Percentiles rank a stretch among this genome's conserved stretches.
These are phyloP conservation scores for Ustilago esculenta DNA, from an alignment of 1,284 basidiomycete genomes.

Conservation along the genomic window DNA sequence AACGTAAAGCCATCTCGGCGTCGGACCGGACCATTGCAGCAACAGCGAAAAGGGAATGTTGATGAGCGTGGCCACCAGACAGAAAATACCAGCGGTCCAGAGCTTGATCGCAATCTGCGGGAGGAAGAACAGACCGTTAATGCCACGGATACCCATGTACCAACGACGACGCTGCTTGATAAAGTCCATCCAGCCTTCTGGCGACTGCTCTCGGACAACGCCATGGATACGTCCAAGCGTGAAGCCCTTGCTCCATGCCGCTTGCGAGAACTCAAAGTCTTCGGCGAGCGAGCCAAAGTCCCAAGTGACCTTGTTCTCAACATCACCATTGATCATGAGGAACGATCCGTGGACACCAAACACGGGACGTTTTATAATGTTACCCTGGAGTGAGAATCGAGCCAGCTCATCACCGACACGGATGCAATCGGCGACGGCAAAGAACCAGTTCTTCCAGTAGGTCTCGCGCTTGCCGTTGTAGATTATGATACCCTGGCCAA, in stretches of 20 bases:
- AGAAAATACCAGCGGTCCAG: slow-evolving; percentile 69
- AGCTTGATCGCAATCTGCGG: slow-evolving; percentile 69
- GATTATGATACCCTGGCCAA: slow-evolving; percentile 69
- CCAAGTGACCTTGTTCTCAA: slow-evolving; percentile 69
- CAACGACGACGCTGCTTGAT: slow-evolving; percentile 69
- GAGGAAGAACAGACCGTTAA: slow-evolving; percentile 67
- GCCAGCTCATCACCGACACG: slow-evolving; percentile 69
- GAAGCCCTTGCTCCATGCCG: slow-evolving; percentile 68
- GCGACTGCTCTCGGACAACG: slow-evolving; percentile 68
- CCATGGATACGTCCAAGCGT: slow-evolving; percentile 68
- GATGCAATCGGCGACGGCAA: slow-evolving; percentile 69
- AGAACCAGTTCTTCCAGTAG: slow-evolving; percentile 69
- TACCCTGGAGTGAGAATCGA: slow-evolving; percentile 69
- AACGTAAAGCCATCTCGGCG: slow-evolving; percentile 68
- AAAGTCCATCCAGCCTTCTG: slow-evolving; percentile 67
- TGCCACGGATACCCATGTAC: slow-evolving; percentile 68
- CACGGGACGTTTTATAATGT: slow-evolving; percentile 68
- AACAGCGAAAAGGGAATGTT: slow-evolving; percentile 67
- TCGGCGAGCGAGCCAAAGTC: slow-evolving; percentile 66
- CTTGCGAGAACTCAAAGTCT: slow-evolving; percentile 69
- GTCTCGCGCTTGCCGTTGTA: slow-evolving; percentile 68
- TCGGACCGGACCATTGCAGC: slow-evolving; percentile 40
- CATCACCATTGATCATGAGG: slow-evolving; percentile 69
- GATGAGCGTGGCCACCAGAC: slow-evolving; percentile 68
- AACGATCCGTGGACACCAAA: slow-evolving; percentile 69